A percentile compares a stretch with the other conserved stretches of the same genome.
These are phyloP conservation scores for Cylindrodendrum hubeiense DNA, from an alignment of 2,329 filamentous ascomycete genomes.

Conservation along the genomic window DNA sequence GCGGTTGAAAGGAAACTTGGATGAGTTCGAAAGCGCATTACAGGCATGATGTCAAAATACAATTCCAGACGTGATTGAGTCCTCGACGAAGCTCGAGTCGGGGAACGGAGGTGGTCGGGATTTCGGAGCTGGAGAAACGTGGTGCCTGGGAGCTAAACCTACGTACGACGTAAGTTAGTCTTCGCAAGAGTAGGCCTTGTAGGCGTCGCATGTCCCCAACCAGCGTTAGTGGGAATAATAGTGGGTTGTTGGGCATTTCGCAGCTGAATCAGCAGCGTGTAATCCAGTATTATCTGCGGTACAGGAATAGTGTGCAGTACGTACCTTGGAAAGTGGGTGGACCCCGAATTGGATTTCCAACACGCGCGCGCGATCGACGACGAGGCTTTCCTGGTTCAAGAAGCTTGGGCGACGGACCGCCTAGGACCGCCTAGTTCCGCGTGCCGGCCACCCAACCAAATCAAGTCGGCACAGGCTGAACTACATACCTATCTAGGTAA, in stretches of 20 bases:
- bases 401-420: background rate
- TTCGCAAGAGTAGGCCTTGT: too few relatives aligned
- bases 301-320: background rate
- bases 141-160: background rate
- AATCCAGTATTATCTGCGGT: conserved; percentile 9
- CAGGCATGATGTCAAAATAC: background rate
- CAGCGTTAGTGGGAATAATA: background rate
- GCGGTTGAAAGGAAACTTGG: too few relatives aligned
- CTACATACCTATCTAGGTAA: too few relatives aligned
- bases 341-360: conserved; percentile 17
- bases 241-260: background rate
- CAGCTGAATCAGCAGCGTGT: conserved; percentile 31
- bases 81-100: background rate
- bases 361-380: conserved; percentile 21
- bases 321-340: background rate
- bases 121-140: background rate
- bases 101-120: background rate
- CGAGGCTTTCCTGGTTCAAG: background rate
- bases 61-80: too few relatives aligned
- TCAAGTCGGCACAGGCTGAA: background rate
- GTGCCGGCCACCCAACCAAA: background rate
- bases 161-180: too few relatives aligned
- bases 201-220: background rate
- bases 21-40: too few relatives aligned
- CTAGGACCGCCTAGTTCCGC: conserved; percentile 1